Evolutionary conservation across 1,284 basidiomycete genomes (phyloP).

Genomic region (Puccinia coronata): DNA sequence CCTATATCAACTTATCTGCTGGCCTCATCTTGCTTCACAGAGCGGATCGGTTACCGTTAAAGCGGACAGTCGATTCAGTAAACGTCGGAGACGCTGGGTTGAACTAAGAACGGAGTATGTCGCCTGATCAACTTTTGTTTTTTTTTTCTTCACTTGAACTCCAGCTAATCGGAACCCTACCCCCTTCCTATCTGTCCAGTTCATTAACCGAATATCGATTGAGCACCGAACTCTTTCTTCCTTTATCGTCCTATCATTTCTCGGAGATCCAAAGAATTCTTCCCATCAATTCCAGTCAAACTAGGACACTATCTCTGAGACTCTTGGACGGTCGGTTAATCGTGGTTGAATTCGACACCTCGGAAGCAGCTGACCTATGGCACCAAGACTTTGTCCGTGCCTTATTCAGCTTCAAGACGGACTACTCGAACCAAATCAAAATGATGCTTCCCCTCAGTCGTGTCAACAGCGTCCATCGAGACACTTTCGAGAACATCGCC

Average conservation of each 20-base stretch:
- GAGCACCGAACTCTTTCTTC: conserved; percentile 55
- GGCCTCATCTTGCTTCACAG: conserved; percentile 32
- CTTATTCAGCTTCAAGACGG: conserved; percentile 53
- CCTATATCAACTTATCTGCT: conserved; percentile 23
- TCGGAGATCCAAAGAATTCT: conserved; percentile 53
- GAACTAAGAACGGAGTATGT: conserved; percentile 48
- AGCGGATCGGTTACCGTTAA: conserved; percentile 43
- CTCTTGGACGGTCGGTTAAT: conserved; percentile 51
- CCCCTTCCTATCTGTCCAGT: conserved; percentile 18
- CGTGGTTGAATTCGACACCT: conserved; percentile 55
- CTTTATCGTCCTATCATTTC: conserved; percentile 53
- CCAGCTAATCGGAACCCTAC: background rate
- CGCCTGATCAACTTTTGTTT: conserved; percentile 49
- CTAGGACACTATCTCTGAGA: conserved; percentile 53
- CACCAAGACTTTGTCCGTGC: conserved; percentile 53
- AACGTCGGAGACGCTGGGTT: conserved; percentile 40
- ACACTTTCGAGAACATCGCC: conserved; percentile 52
- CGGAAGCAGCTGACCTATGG: conserved; percentile 53
- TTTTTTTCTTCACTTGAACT: background rate
- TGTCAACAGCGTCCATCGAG: conserved; percentile 52
- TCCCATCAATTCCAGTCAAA: conserved; percentile 52
- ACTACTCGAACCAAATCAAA: conserved; percentile 53
- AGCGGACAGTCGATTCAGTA: conserved; percentile 27
- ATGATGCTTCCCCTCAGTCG: conserved; percentile 54
- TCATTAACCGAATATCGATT: conserved; percentile 53